Evolutionary conservation across 371 early-diverging fungal species (phyloP), one percentile per base, ranked within the genome.

Genomic region (Blakeslea trispora): DNA sequence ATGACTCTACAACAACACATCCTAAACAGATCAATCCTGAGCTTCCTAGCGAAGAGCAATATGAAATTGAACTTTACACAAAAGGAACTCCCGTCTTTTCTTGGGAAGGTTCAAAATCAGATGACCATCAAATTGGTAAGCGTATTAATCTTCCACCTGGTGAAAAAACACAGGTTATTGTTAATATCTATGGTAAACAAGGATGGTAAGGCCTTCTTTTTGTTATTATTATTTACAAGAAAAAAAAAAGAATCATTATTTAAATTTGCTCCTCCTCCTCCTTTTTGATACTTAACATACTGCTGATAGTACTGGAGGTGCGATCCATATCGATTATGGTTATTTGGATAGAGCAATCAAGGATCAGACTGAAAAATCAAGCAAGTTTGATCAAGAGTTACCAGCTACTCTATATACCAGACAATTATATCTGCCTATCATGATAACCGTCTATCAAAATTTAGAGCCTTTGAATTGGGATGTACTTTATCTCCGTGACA

Each of bases 181-280:
- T 91, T n/a, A 85, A 86, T 45, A 80, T 90, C 2, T 91, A 83
- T 74, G 93, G 93, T 19, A 92, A 91, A 62, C 75, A 83, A 39
- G 83, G 83, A 55, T 89, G 91, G 87, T 90, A 72, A 53, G 75
- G 21, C 35, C 17, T 39, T 14, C 7, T 32, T 22, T 14, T 41
- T 41, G 15, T 41, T n/a, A n/a, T 41, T 41, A 41, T 42, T 17
- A 21, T 45, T 13, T 13, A 50, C 17, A n/a, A 39, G n/a, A n/a
- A n/a, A 50, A 37, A 50, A 8, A 18, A 2, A 17, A 17, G 5
- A 2, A n/a, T 19, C n/a, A 34, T n/a, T 34, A 21, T 24, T n/a
- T n/a, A 15, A n/a, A 18, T 41, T 46, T 15, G 15, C 23, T 24
- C 23, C n/a, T n/a, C n/a, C n/a, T n/a, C n/a, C n/a, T n/a, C n/a